Evolutionary conservation across 2,329 filamentous ascomycete genomes (phyloP), one percentile per base, ranked within the genome.

Genomic region (Fusarium robinianum): DNA sequence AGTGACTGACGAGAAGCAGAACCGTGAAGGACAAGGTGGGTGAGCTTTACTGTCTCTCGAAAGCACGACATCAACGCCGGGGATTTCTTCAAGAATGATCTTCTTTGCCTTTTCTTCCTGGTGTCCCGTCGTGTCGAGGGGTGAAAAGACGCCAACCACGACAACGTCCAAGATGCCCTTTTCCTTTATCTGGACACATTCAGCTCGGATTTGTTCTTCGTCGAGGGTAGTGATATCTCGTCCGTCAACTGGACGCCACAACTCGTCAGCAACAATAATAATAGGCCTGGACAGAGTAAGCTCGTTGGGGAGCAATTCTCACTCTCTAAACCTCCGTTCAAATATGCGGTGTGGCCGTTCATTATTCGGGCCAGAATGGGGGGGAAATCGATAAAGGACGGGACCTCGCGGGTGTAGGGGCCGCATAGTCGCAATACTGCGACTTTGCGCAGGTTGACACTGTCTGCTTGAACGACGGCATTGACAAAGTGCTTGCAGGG

Each of bases 401-500:
- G 74, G 1, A 69, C 67, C 26, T 76, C 69, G 38, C 73, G 70
- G 3, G 73, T 71, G 46, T 76, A 80, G 0, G 75, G 73, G 0
- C 76, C 74, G 30, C 72, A 77, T 5, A 81, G 68, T 3, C 78
- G 70, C 6, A 81, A 55, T 2, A 80, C 76, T 3, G 76, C 78
- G 4, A 80, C 77, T 8, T 63, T 67, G 10, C 70, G 67, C 4
- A 81, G 62, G 2, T 73, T 68, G 1, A 66, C 53, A 7, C 65
- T 63, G 46, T 80, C 76, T 12, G 71, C 64, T 61, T 80, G 75
- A 1, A 81, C 66, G 3, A 81, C 73, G 16, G 77, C 78, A 49
- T 81, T 81, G 53, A 80, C 70, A 53, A 81, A 80, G 48, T 80
- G 77, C n/a, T n/a, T n/a, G n/a, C n/a, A n/a, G n/a, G n/a, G n/a